Conservation (phyloP, 768 basidiomycete species). For the Tulasnella sp. region DNA sequence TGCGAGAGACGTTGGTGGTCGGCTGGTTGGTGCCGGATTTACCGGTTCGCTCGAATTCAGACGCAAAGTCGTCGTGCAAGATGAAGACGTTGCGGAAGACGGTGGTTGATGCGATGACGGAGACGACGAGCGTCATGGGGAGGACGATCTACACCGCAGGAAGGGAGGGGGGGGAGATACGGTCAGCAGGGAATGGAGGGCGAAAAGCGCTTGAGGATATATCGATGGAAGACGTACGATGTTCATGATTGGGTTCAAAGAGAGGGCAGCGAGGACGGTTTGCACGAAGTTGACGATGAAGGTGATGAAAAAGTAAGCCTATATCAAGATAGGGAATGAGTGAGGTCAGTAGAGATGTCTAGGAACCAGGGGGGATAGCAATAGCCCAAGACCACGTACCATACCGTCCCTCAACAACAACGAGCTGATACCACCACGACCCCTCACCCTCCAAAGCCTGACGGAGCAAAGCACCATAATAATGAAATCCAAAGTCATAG, state of each 20-base stretch:
- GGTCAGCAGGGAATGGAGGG: too few relatives aligned
- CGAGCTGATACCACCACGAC: constrained; percentile 4
- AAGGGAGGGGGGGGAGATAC: not conserved
- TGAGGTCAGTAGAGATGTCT: not conserved
- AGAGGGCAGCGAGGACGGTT: constrained; percentile 5
- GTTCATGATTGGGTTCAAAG: constrained; percentile 25
- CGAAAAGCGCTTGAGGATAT: too few relatives aligned
- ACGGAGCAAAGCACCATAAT: constrained; percentile 25
- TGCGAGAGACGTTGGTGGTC: not conserved
- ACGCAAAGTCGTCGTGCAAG: constrained; percentile 26
- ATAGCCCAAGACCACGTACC: not conserved
- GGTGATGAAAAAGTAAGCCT: constrained; percentile 18
- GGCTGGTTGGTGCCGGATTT: not conserved
- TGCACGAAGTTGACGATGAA: constrained; percentile 19
- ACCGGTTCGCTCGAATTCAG: not conserved
- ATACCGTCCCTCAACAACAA: constrained; percentile 26
- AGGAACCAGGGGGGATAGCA: not conserved
- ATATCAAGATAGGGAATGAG: not conserved
- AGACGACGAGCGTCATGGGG: constrained; percentile 27
- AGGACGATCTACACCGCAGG: constrained; percentile 12
- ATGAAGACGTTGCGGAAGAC: constrained; percentile 29
- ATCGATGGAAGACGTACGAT: constrained; percentile 22
- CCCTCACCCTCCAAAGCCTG: constrained; percentile 14
- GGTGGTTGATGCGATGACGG: constrained; percentile 24
- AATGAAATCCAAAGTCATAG: constrained; percentile 21